Conservation (phyloP, 306 rosid species). For the Oxytropis ochrocephala region DNA sequence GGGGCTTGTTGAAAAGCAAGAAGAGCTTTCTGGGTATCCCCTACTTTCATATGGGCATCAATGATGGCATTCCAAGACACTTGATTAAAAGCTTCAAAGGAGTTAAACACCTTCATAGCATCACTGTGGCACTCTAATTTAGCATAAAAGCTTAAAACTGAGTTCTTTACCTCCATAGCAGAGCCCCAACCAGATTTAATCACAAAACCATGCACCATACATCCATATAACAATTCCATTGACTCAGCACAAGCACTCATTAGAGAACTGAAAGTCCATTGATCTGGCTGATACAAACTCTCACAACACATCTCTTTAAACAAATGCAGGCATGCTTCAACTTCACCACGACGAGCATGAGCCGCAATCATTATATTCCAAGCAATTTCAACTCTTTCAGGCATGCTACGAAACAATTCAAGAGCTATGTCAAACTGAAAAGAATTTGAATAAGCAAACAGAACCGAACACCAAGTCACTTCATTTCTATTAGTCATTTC, state of each 20-base stretch:
- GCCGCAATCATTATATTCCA: constrained; percentile 68
- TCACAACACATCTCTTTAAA: constrained; percentile 52
- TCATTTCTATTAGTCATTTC: constrained; percentile 50
- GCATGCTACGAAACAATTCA: constrained; percentile 49
- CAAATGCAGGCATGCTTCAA: constrained; percentile 42
- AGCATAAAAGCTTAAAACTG: constrained; percentile 61
- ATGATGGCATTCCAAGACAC: constrained; percentile 81
- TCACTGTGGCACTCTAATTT: constrained; percentile 44
- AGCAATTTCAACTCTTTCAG: constrained; percentile 52
- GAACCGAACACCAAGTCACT: constrained; percentile 68
- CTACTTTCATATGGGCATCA: constrained; percentile 73
- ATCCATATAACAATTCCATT: constrained; percentile 36
- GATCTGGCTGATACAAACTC: constrained; percentile 46
- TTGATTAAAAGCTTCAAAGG: constrained; percentile 40
- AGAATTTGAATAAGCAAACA: constrained; percentile 56
- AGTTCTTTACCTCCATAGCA: constrained; percentile 58
- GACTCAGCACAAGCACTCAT: constrained; percentile 56
- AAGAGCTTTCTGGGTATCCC: constrained; percentile 47
- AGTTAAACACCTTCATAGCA: constrained; percentile 43
- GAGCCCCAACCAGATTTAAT: constrained; percentile 67
- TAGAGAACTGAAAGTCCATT: constrained; percentile 72
- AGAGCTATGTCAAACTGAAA: constrained; percentile 31
- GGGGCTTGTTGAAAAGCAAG: constrained; percentile 59
- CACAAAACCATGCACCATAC: constrained; percentile 52
- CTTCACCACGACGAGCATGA: constrained; percentile 49